Base-by-base conservation (phyloP, 2,329 filamentous ascomycete species). In the Zarea fungicola region DNA sequence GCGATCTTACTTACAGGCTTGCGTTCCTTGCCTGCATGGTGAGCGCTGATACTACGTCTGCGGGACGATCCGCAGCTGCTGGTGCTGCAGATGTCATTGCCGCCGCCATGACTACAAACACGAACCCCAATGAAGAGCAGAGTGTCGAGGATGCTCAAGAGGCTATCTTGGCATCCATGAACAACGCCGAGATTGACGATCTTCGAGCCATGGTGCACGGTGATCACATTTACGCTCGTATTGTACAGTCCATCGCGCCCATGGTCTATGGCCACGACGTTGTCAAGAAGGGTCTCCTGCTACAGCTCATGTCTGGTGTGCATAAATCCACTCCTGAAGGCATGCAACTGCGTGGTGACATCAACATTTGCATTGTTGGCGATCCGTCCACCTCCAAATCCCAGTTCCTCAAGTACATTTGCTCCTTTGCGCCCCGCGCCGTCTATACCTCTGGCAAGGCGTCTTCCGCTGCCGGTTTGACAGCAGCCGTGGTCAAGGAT, bases 21-120 rank as follows among this genome's bases (percentile, higher is more conserved):
- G 92, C 93, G n/a, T 97, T 99, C 75, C 77, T 99, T 39, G 87
- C 91, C 31, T 96, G 90, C 67, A 97, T 97, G 89, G 86, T 96
- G 14, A 90, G 86, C 6, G 89, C 92, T 1, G 93, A 97, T 63
- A 87, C 84, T 11, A 85, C 87, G 0, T 87, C 87, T 0, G 81
- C 87, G 5, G 91, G 91, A 31, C 85, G 89, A 54, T 77, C 84
- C 39, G 77, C 84, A 8, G 84, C 81, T 47, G 63, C 60, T 18
- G 62, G 62, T 28, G 84, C 89, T 6, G 80, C 81, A 50, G 95
- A 97, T 57, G 89, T 96, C 48, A 76, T 97, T 52, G 87, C 84
- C 28, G 87, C 84, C 28, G 87, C 89, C 13, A 72, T 97, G 44
- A 92, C 90, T 41, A 60, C 64, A 22, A 65, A 64, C 39, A 79